A percentile compares a stretch with the other conserved stretches of the same genome.
Evolutionary conservation across 1,284 basidiomycete genomes (phyloP).

Genomic region (Garcileccinum viscosum): DNA sequence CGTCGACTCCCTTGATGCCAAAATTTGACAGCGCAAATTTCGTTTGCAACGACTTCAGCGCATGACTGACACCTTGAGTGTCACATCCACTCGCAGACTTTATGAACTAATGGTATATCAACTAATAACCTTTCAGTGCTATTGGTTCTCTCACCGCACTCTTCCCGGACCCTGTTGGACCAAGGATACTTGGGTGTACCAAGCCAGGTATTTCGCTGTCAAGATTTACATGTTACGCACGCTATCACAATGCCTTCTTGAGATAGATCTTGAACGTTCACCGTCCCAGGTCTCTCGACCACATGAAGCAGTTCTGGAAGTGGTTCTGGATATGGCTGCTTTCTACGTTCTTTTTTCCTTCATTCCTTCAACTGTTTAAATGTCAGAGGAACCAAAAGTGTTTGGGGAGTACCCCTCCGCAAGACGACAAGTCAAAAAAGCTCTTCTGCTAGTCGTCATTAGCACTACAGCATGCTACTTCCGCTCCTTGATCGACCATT

Average conservation of each 20-base stretch:
- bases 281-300: neutral
- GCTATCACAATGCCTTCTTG: neutral
- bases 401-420: neutral
- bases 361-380: neutral
- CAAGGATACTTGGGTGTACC: neutral
- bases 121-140: neutral
- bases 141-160: neutral
- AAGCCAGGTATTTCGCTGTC: neutral
- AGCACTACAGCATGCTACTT: neutral
- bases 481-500: neutral
- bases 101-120: neutral
- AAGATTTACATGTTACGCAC: neutral
- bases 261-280: neutral
- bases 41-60: neutral
- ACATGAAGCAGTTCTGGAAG: neutral
- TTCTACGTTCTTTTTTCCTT: neutral
- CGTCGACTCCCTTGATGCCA: neutral
- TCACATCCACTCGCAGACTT: neutral
- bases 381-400: neutral
- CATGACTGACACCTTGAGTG: neutral
- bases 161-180: neutral
- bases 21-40: neutral
- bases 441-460: neutral
- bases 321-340: neutral
- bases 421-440: neutral